Evolutionary conservation across 2,329 filamentous ascomycete species (phyloP).

Genomic region (Periconia sp.): DNA sequence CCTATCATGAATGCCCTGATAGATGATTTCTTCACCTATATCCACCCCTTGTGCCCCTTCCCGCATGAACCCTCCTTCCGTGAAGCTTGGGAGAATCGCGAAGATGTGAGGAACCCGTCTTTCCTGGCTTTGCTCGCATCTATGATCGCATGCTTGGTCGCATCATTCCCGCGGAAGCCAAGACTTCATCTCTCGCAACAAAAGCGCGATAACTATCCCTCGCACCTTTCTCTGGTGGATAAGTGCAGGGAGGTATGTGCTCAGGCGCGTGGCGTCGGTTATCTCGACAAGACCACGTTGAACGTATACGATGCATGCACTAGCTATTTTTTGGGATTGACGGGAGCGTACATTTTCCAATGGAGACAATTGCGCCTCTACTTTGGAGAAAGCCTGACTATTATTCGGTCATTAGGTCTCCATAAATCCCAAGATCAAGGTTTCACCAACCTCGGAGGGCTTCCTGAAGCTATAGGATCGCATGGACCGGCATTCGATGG

Average conservation of each 20-base stretch:
- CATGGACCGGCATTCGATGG: slow-evolving; percentile 40
- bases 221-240: slow-evolving; percentile 69
- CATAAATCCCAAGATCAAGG: slow-evolving; percentile 56
- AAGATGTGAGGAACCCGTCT: slow-evolving; percentile 65
- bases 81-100: slow-evolving; percentile 65
- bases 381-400: slow-evolving; percentile 70
- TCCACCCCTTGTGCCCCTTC: slow-evolving; percentile 75
- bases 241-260: slow-evolving; percentile 71
- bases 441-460: slow-evolving; percentile 40
- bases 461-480: slow-evolving; percentile 38
- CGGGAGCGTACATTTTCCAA: slow-evolving; percentile 68
- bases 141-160: slow-evolving; percentile 73
- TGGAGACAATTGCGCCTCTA: slow-evolving; percentile 69
- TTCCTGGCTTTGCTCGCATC: slow-evolving; percentile 73
- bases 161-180: slow-evolving; percentile 74
- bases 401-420: slow-evolving; percentile 68
- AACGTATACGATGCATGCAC: slow-evolving; percentile 67
- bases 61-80: slow-evolving; percentile 79
- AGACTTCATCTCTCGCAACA: slow-evolving; percentile 69
- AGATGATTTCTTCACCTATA: slow-evolving; percentile 82
- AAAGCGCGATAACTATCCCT: slow-evolving; percentile 66
- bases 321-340: slow-evolving; percentile 73
- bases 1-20: slow-evolving; percentile 69
- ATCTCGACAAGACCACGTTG: slow-evolving; percentile 56
- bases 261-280: slow-evolving; percentile 63